Conservation (phyloP, 1,284 basidiomycete species). For the Cryptococcus hybrid region DNA sequence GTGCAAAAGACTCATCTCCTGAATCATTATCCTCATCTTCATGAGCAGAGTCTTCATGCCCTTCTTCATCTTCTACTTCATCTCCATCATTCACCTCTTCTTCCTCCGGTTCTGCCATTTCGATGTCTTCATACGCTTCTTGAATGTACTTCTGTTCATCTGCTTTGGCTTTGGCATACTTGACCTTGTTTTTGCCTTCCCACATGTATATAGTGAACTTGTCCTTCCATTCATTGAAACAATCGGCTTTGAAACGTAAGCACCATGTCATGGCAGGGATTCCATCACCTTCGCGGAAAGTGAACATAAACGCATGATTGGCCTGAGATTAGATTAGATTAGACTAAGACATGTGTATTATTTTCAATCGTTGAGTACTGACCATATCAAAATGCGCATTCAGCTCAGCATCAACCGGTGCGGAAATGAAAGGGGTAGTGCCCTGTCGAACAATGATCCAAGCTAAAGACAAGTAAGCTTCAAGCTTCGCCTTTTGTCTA, state of each 20-base stretch:
- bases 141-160: slow-evolving; percentile 65
- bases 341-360: not conserved
- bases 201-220: slow-evolving; percentile 72
- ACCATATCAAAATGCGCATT: slow-evolving; percentile 58
- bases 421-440: slow-evolving; percentile 45
- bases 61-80: slow-evolving; percentile 68
- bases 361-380: not conserved
- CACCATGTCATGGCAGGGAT: slow-evolving; percentile 73
- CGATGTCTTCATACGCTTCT: slow-evolving; percentile 73
- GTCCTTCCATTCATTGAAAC: slow-evolving; percentile 64
- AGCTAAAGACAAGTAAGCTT: slow-evolving; percentile 20
- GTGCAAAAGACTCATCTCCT: slow-evolving; percentile 52
- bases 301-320: slow-evolving; percentile 66
- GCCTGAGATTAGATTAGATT: slow-evolving; percentile 11
- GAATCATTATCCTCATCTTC: slow-evolving; percentile 9
- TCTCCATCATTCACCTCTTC: slow-evolving; percentile 56
- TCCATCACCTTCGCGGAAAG: slow-evolving; percentile 56
- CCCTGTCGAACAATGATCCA: slow-evolving; percentile 49
- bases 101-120: slow-evolving; percentile 73
- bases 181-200: slow-evolving; percentile 73
- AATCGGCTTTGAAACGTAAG: slow-evolving; percentile 64
- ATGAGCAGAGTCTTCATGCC: slow-evolving; percentile 58
- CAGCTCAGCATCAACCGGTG: slow-evolving; percentile 54
- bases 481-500: not conserved
- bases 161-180: slow-evolving; percentile 77